These are phyloP conservation scores for Diplodia intermedia DNA, from an alignment of 2,329 filamentous ascomycete genomes.

Conservation along the genomic window DNA sequence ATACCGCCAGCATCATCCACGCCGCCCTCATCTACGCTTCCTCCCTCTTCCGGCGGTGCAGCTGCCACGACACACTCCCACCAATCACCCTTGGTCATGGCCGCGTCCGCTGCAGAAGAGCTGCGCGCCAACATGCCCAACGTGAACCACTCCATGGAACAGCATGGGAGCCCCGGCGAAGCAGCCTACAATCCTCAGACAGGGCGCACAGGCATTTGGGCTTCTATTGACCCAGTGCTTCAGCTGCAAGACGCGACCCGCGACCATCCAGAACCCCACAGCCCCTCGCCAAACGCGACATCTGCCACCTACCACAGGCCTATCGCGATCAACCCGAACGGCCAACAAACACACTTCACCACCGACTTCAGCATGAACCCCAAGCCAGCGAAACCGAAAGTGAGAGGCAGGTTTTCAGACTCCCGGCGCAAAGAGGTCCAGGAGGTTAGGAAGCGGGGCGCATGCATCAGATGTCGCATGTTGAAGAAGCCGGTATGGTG, in stretches of 20 bases:
- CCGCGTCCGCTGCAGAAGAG: slow-evolving; percentile 50
- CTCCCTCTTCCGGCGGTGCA: slow-evolving; percentile 35
- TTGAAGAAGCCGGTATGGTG: slow-evolving; percentile 61
- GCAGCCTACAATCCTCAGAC: slow-evolving; percentile 44
- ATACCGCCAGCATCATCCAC: slow-evolving; percentile 23
- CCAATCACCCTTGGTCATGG: slow-evolving; percentile 47
- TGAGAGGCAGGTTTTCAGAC: slow-evolving; percentile 64
- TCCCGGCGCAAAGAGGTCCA: slow-evolving; percentile 65
- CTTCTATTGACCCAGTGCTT: slow-evolving; percentile 35
- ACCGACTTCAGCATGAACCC: slow-evolving; percentile 50
- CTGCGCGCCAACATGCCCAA: slow-evolving; percentile 45
- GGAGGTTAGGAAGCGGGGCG: slow-evolving; percentile 65
- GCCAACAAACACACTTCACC: slow-evolving; percentile 42
- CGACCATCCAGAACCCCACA: slow-evolving; percentile 37
- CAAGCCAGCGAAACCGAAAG: slow-evolving; percentile 54
- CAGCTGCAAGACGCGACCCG: slow-evolving; percentile 44
- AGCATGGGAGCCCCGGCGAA: slow-evolving; percentile 43
- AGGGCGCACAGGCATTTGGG: slow-evolving; percentile 38
- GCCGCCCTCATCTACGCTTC: slow-evolving; percentile 21
- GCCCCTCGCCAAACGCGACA: slow-evolving; percentile 29
- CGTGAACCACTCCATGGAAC: slow-evolving; percentile 45
- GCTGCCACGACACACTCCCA: slow-evolving; percentile 47
- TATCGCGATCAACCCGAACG: slow-evolving; percentile 48
- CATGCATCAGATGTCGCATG: slow-evolving; percentile 69
- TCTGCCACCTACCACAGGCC: slow-evolving; percentile 43